Evolutionary conservation across 371 early-diverging fungal genomes (phyloP), one percentile per base, ranked within the genome.

Genomic region (Rhizopus stolonifer): DNA sequence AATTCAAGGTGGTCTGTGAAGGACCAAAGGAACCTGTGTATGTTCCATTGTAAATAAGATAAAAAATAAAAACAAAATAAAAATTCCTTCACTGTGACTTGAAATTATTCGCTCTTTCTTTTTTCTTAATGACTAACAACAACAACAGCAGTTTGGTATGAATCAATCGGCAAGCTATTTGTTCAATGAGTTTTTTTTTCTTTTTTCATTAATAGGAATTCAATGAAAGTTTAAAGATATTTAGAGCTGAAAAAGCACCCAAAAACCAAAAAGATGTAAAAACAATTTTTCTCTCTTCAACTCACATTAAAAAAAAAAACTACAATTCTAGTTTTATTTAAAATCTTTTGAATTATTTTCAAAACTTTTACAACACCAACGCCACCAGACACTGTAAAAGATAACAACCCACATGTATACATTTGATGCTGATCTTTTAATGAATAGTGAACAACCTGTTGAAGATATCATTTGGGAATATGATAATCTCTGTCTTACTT

Each of bases 1-100:
- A 78, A 34, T 58, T 85, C 13, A 61, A 80, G 9, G 80, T 81
- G 4, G 79, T 85, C 7, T 70, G 76, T 46, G 89, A 88, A 55
- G 87, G 82, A 0, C 86, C 88, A 0, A 67, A 76, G 11, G 69
- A 58, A 40, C 72, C 72, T 52, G 67, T 54, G 17, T 72, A 67
- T 55, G 49, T 59, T 18, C 70, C 74, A 11, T 46, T 70, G 46
- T 57, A 60, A 52, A 57, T 25, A 50, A n/a, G n/a, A n/a, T n/a
- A n/a, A n/a, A n/a, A n/a, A n/a, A n/a, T n/a, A n/a, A n/a, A n/a
- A n/a, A n/a, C n/a, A n/a, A n/a, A n/a, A n/a, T n/a, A n/a, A n/a
- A n/a, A n/a, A n/a, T n/a, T n/a, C n/a, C n/a, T n/a, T n/a, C n/a
- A n/a, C n/a, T n/a, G n/a, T n/a, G n/a, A n/a, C n/a, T n/a, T n/a